Base-by-base conservation (phyloP, 2,329 filamentous ascomycete genomes). In the Ambrosiella beaveri region DNA sequence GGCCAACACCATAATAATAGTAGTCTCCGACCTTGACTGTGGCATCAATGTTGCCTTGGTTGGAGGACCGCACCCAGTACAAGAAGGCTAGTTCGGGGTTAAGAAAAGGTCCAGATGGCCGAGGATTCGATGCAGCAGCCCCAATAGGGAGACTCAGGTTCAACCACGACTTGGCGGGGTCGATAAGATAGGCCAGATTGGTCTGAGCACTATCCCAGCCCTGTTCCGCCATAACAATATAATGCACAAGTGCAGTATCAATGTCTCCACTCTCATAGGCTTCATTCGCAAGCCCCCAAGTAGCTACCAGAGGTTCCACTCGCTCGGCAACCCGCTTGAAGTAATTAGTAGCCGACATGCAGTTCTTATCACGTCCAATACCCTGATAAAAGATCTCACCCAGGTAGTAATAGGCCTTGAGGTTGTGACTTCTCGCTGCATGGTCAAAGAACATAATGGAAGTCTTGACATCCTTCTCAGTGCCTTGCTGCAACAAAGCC, bases 1-100 rank as follows among this genome's bases (percentile, higher is more conserved):
- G 80, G 2, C 91, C 91, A 27, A 90, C 79, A 6, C 93, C 93
- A 58, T 80, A 72, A 38, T 95, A 82, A 69, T 98, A 97, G 70
- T 97, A 97, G 71, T 98, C 94, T 44, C 93, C 93, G 86, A 97
- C 95, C 72, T 98, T 98, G 63, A 98, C 86, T 62, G 95, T 77
- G 0, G 90, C 87, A 70, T 98, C 93, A 51, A 95, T 85, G 63
- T 98, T 98, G 52, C 84, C 80, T 68, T 98, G 94, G 63, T 88
- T 86, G 1, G 93, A 89, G 8, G 91, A 96, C 40, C 93, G 82
- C 0, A 91, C 96, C 88, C 90, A 98, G 71, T 95, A 93, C 40
- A 95, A 84, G 54, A 98, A 76, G 1, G 89, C 89, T 2, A 95
- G 70, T 4, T 70, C 67, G 1, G 78, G 71, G 63, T 82, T 76